phyloP scores from a whole-genome alignment of 371 early-diverging fungal species.

The Dichotomocladium elegans region DNA sequence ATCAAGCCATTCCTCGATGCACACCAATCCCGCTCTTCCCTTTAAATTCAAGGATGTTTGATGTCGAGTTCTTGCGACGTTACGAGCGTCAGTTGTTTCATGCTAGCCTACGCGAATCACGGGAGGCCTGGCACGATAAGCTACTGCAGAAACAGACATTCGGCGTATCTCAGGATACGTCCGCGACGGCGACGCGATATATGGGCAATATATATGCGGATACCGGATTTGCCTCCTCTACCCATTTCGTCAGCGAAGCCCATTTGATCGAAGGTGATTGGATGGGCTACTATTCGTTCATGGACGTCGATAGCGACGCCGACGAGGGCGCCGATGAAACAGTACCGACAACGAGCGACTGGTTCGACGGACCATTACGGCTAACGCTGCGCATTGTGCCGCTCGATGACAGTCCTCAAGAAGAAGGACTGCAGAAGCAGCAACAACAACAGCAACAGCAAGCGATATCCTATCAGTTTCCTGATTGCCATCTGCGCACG shows the following conservation, averaged over 20 bases:
- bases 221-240: conserved; percentile 30
- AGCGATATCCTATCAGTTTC: conserved; percentile 16
- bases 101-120: conserved; percentile 16
- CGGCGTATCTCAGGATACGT: neutral
- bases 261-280: conserved; percentile 44
- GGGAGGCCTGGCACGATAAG: conserved; percentile 17
- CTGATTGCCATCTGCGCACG: conserved; percentile 24
- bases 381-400: conserved; percentile 37
- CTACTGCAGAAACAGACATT: conserved; percentile 2
- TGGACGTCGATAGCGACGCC: conserved; percentile 28
- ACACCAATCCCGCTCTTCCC: conserved; percentile 36
- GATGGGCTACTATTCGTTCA: conserved; percentile 46
- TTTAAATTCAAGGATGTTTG: conserved; percentile 29
- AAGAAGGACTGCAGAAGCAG: neutral
- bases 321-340: conserved; percentile 1
- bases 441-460: neutral
- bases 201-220: conserved; percentile 24
- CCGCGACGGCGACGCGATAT: too few relatives aligned
- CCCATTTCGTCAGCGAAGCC: conserved; percentile 37
- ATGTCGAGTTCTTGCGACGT: conserved; percentile 43
- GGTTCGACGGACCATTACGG: conserved; percentile 48
- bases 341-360: conserved; percentile 10
- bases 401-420: conserved; percentile 19
- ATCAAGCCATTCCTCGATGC: conserved; percentile 35
- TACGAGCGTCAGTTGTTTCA: conserved; percentile 33